These are phyloP conservation scores for Trametes polyzona DNA, from an alignment of 1,284 basidiomycete species.

Conservation along the genomic window DNA sequence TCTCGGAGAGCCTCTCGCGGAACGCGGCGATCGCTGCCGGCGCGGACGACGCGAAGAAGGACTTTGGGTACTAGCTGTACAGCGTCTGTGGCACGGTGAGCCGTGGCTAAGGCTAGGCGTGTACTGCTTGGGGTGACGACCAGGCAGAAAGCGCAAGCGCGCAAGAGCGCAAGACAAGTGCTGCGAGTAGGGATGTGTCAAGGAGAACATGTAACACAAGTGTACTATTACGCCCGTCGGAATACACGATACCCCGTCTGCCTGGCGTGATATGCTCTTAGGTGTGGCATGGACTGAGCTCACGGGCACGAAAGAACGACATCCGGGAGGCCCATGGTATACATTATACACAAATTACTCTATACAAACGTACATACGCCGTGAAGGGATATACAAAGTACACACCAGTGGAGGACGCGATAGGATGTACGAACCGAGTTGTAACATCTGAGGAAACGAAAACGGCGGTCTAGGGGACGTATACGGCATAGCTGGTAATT, in stretches of 20 bases:
- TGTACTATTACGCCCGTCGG: too few relatives aligned
- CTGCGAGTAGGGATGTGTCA: too few relatives aligned
- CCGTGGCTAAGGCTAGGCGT: too few relatives aligned
- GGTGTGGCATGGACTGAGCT: too few relatives aligned
- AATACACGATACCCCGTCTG: too few relatives aligned
- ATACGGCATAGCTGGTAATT: not conserved
- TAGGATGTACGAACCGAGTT: not conserved
- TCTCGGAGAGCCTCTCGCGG: constrained; percentile 45
- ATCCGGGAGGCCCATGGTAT: too few relatives aligned
- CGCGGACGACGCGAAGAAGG: constrained; percentile 2
- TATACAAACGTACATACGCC: not conserved
- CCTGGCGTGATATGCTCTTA: too few relatives aligned
- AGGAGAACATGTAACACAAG: too few relatives aligned
- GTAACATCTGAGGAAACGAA: not conserved
- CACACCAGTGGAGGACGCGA: not conserved
- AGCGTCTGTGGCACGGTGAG: too few relatives aligned
- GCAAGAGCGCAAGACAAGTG: too few relatives aligned
- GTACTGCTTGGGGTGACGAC: too few relatives aligned
- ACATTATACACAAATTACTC: constrained; percentile 13
- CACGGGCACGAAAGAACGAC: not conserved
- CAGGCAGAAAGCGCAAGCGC: too few relatives aligned
- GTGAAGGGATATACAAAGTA: not conserved
- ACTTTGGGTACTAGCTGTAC: constrained; percentile 20
- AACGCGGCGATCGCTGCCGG: constrained; percentile 36
- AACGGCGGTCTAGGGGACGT: not conserved